Percentiles rank a stretch among this genome's conserved stretches.
Evolutionary conservation across 148 eudicot genomes (phyloP).

Genomic region (Mesembryanthemum crystallinum): DNA sequence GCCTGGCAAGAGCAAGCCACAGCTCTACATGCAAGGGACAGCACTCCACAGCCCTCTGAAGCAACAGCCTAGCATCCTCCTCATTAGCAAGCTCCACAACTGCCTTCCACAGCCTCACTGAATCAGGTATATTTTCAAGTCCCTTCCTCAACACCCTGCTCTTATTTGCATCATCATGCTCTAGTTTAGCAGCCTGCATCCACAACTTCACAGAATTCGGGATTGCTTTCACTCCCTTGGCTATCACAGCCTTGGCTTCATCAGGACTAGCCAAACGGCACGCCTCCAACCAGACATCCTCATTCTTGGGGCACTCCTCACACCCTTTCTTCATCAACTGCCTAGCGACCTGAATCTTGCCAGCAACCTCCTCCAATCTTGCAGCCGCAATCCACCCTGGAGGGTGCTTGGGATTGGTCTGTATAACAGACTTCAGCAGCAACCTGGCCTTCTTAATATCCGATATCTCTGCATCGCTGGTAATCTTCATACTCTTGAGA

Average conservation of each 20-base stretch:
- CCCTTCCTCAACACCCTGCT: slow-evolving; percentile 89
- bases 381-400: slow-evolving; percentile 99
- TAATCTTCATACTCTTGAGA: slow-evolving; percentile 94
- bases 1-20: slow-evolving; percentile 92
- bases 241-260: slow-evolving; percentile 94
- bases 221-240: slow-evolving; percentile 77
- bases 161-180: slow-evolving; percentile 69
- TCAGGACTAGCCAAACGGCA: slow-evolving; percentile 66
- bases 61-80: slow-evolving; percentile 75
- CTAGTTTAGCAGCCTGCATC: slow-evolving; percentile 85
- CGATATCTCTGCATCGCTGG: slow-evolving; percentile 90
- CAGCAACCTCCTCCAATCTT: slow-evolving; percentile 93
- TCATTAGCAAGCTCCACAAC: slow-evolving; percentile 93
- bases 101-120: slow-evolving; percentile 94
- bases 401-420: slow-evolving; percentile 87
- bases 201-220: slow-evolving; percentile 92
- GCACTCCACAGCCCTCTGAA: slow-evolving; percentile 90
- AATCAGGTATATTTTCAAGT: slow-evolving; percentile 84
- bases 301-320: slow-evolving; percentile 89
- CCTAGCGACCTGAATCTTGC: slow-evolving; percentile 73
- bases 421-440: slow-evolving; percentile 74
- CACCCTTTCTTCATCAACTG: slow-evolving; percentile 75
- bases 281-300: slow-evolving; percentile 96
- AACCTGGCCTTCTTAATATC: slow-evolving; percentile 90
- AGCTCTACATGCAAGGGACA: slow-evolving; percentile 89